Evolutionary conservation across 2,329 filamentous ascomycete species (phyloP).

Genomic region (Pestalotiopsis sp.): DNA sequence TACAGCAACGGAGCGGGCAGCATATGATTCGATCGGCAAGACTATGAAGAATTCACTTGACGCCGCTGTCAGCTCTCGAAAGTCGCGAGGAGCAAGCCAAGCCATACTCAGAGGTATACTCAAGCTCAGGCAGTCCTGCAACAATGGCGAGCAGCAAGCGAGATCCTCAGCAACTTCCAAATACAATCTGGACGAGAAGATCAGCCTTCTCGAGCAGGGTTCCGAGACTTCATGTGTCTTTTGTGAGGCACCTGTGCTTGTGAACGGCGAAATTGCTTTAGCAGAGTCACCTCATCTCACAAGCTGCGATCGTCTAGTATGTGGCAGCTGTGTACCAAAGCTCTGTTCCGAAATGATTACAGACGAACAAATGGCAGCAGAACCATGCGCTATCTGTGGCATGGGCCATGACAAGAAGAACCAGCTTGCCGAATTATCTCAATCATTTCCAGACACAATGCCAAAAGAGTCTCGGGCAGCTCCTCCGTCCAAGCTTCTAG

Average conservation of each 20-base stretch:
- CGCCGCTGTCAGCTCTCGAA: background rate
- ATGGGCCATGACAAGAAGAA: background rate
- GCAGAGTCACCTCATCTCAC: background rate
- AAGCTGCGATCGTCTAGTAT: background rate
- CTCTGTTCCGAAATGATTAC: background rate
- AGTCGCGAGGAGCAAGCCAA: background rate
- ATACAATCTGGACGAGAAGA: background rate
- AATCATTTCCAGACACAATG: background rate
- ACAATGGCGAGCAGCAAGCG: background rate
- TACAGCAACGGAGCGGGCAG: background rate
- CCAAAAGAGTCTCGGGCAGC: background rate
- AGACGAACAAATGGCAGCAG: background rate
- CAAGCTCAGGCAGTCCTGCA: background rate
- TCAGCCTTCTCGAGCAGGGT: background rate
- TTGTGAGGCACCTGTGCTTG: background rate
- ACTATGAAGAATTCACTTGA: background rate
- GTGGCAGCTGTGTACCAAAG: background rate
- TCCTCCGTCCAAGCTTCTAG: background rate
- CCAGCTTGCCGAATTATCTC: background rate
- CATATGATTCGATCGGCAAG: background rate
- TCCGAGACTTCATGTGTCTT: background rate
- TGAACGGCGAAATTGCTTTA: background rate
- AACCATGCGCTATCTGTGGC: background rate
- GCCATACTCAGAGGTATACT: background rate
- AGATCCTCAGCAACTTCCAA: background rate